Evolutionary conservation across 345 rosid genomes (phyloP).

Genomic region (Camelina sativa): DNA sequence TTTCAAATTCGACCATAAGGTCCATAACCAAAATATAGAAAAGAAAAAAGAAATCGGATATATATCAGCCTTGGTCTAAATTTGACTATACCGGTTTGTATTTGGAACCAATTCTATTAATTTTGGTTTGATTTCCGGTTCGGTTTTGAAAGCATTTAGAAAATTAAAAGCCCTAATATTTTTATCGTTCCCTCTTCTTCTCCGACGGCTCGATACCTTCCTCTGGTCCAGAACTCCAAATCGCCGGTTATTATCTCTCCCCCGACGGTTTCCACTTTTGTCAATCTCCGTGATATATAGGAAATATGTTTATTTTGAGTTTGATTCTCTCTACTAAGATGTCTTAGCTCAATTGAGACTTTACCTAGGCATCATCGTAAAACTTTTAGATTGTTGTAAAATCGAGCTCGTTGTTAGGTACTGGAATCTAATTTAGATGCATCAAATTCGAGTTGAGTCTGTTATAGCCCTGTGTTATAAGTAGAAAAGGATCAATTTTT

Average conservation of each 20-base stretch:
- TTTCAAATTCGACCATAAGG: too few species aligned
- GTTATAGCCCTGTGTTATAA: not conserved
- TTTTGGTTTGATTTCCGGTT: slow-evolving; percentile 22
- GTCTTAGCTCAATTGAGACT: slow-evolving; percentile 3
- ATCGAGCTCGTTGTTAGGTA: not conserved
- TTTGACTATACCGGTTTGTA: not conserved
- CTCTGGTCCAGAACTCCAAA: slow-evolving; percentile 7
- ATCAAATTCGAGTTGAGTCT: not conserved
- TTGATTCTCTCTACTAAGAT: not conserved
- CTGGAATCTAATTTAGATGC: not conserved
- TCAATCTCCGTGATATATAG: not conserved
- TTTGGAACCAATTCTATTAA: not conserved
- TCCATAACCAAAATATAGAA: too few species aligned
- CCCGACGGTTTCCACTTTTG: not conserved
- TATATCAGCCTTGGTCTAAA: too few species aligned
- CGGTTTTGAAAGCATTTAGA: not conserved
- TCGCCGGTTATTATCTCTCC: slow-evolving; percentile 12
- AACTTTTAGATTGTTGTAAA: not conserved
- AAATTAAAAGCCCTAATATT: slow-evolving; percentile 7
- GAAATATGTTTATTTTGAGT: not conserved
- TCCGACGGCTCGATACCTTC: slow-evolving; percentile 21
- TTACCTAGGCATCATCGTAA: not conserved
- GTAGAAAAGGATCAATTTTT: not conserved
- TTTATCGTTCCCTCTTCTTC: slow-evolving; percentile 5
- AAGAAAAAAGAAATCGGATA: too few species aligned